Conservation (phyloP, 176 grass and related monocot genomes). For the Dactylis glomerata region DNA sequence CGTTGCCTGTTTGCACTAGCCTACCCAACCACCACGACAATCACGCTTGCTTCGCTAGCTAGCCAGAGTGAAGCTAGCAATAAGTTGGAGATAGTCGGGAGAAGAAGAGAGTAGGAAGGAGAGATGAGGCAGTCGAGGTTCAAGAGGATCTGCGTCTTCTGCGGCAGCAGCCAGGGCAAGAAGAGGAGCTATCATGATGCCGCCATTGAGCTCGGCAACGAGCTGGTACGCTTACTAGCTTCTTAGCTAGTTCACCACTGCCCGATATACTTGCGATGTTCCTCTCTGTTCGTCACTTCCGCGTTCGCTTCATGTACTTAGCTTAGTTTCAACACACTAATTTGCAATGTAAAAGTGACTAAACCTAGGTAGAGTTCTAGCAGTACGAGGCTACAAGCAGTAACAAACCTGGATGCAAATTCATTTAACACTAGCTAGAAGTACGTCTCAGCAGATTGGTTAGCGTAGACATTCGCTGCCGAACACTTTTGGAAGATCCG, state of each 20-base stretch:
- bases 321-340: neutral
- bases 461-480: neutral
- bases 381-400: neutral
- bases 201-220: constrained; percentile 93
- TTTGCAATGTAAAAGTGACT: neutral
- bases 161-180: constrained; percentile 93
- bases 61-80: neutral
- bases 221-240: constrained; percentile 45
- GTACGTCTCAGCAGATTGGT: neutral
- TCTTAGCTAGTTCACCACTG: neutral
- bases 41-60: neutral
- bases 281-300: neutral
- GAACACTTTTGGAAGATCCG: neutral
- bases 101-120: neutral
- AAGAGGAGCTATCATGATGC: constrained; percentile 93
- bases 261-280: neutral
- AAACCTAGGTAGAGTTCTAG: neutral
- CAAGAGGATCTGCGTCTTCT: constrained; percentile 97
- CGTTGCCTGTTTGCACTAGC: constrained; percentile 20
- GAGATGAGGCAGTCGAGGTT: constrained; percentile 76
- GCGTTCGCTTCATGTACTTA: neutral
- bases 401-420: neutral
- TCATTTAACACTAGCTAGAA: neutral
- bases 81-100: neutral
- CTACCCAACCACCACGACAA: neutral